A percentile compares a stretch with the other conserved stretches of the same genome.
Evolutionary conservation across 768 basidiomycete genomes (phyloP).

Genomic region (Floccularia luteovirens): DNA sequence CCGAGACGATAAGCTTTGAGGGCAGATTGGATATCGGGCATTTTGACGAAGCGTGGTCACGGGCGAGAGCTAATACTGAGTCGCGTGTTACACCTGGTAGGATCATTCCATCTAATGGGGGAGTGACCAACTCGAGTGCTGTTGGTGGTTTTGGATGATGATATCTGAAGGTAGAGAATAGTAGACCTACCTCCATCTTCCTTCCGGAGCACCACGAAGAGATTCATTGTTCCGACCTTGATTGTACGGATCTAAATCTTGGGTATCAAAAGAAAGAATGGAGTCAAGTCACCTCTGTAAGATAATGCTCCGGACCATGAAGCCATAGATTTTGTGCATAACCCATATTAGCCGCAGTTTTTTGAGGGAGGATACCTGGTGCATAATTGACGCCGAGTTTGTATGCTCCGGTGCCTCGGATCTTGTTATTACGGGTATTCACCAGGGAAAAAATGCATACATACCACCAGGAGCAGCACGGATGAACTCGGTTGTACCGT

Average conservation of each 20-base stretch:
- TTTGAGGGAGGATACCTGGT: slow-evolving; percentile 81
- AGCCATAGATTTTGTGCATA: slow-evolving; percentile 91
- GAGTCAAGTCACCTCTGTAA: slow-evolving; percentile 49
- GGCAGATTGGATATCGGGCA: slow-evolving; percentile 42
- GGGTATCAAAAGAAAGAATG: not conserved
- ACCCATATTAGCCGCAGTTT: slow-evolving; percentile 63
- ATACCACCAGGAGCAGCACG: slow-evolving; percentile 83
- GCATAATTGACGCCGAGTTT: slow-evolving; percentile 90
- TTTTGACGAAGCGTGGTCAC: slow-evolving; percentile 48
- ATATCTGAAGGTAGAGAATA: not conserved
- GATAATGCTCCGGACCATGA: slow-evolving; percentile 57
- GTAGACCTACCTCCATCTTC: slow-evolving; percentile 49
- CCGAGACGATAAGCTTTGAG: slow-evolving; percentile 48
- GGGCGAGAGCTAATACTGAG: slow-evolving; percentile 67
- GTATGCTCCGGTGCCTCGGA: slow-evolving; percentile 72
- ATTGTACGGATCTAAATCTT: not conserved
- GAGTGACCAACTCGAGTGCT: slow-evolving; percentile 82
- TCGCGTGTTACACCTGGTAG: slow-evolving; percentile 90
- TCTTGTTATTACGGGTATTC: not conserved
- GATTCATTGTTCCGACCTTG: slow-evolving; percentile 85
- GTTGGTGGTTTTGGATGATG: slow-evolving; percentile 11
- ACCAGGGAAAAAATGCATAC: slow-evolving; percentile 2
- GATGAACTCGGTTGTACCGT: slow-evolving; percentile 77
- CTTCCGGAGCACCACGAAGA: slow-evolving; percentile 74
- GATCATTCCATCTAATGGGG: slow-evolving; percentile 86